Base-by-base conservation (phyloP, 257 asterid genomes). In the Agastache rugosa region DNA sequence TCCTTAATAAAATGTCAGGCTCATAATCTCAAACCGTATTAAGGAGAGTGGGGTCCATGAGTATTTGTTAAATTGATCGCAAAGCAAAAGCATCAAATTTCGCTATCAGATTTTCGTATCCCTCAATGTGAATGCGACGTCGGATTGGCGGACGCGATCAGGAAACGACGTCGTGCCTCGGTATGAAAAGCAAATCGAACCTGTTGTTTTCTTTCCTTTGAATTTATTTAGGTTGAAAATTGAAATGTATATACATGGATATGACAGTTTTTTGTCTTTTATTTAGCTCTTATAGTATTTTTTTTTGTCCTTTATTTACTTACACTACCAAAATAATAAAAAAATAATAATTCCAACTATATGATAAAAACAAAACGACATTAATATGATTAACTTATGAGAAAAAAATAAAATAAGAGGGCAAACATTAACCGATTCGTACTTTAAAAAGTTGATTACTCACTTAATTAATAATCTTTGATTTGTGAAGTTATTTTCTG, bases 91-190 rank as follows among this genome's bases (percentile, higher is more conserved):
- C 25, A 47, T 17, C 20, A 61, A 42, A 44, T 9, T n/a, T 60
- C 67, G 12, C 34, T 19, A 17, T 60, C 75, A 34, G 17, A 19
- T 41, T 44, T 20, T 22, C 20, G 70, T 64, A n/a, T 15, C 6
- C 8, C 11, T 20, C 55, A 35, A 8, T 6, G 20, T 17, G 11
- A 54, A 3, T 3, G 0, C 27, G 55, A 25, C 55, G 35, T 41
- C 44, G 41, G 54, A 69, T 69, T 56, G 34, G 6, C 47, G 17
- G 41, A 59, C 68, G 17, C 16, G 8, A 48, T 34, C 71, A 14
- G 48, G 11, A 9, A 73, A 73, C 63, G 71, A 73, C 77, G 48
- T 0, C 71, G 56, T 63, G 63, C 14, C 3, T 8, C 70, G 16
- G 67, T 39, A 6, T 41, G 68, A 58, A 56, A 41, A 58, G 41